Base-by-base conservation (phyloP, 108 stramenopile genomes). In the Skeletonema costatum region DNA sequence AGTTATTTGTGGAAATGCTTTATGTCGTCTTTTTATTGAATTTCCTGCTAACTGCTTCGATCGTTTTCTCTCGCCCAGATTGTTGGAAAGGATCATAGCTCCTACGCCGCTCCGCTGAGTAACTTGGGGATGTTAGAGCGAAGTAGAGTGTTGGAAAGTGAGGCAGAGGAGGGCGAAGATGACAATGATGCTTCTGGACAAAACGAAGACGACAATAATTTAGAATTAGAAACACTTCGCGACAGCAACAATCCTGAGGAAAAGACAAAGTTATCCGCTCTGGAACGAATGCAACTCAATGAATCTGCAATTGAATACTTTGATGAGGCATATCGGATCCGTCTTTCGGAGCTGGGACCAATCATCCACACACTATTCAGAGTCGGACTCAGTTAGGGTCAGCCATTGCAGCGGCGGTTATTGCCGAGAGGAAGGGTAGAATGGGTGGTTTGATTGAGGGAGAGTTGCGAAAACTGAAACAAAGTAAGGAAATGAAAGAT, bases 61-160 rank as follows among this genome's bases (percentile, higher is more conserved):
- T 41, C 39, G 11, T 12, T 41, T 12, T 41, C 39, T 41, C 39
- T 41, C 39, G 11, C 39, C 1, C 39, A 41, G 39, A 41, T 90
- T 25, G 86, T 88, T 36, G 92, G 94, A 4, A 82, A 85, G 35
- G 94, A 96, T 84, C 94, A 96, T 77, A 90, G 88, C 38, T 80
- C 71, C 60, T 93, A 93, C 74, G 94, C 91, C 60, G 79, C 86
- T 21, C 87, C 90, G 10, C 74, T 93, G 64, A 90, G 92, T 83
- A 96, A 96, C 79, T 75, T 93, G 70, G 94, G 90, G 32, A 90
- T 78, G 77, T 78, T 96, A 29, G 88, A 90, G 77, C 87, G 89
- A 64, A 29, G 90, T 82, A 77, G 82, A 81, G 44, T 88, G 73
- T 81, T 87, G 89, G 69, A 91, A 89, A 75, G 82, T 76, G 51